A percentile compares a stretch with the other conserved stretches of the same genome.
phyloP scores from a whole-genome alignment of 768 basidiomycete genomes.

The Candolleomyces aberdarensis region DNA sequence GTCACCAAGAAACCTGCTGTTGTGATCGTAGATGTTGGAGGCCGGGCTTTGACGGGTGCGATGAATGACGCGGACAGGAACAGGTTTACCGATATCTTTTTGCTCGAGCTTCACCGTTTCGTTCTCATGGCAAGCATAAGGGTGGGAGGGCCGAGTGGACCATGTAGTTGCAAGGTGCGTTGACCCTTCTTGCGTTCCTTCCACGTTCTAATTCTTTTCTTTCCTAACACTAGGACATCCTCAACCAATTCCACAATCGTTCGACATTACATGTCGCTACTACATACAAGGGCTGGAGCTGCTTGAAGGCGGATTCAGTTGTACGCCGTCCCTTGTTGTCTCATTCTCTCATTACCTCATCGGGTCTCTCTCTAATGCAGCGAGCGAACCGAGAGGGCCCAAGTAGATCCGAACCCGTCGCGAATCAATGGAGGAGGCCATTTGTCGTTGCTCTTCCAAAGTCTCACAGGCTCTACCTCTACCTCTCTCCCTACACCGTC shows the following conservation, averaged over 20 bases:
- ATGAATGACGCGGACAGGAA: slow-evolving; percentile 68
- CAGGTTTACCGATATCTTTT: slow-evolving; percentile 66
- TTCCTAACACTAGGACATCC: slow-evolving; percentile 42
- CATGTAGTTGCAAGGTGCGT: slow-evolving; percentile 65
- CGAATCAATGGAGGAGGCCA: slow-evolving; percentile 65
- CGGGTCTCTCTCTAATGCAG: slow-evolving; percentile 40
- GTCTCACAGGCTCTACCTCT: slow-evolving; percentile 10
- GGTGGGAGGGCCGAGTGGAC: slow-evolving; percentile 73
- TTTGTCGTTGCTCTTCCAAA: slow-evolving; percentile 34
- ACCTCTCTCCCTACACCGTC: slow-evolving; percentile 11
- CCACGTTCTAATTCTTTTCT: background rate
- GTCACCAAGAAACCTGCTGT: slow-evolving; percentile 64
- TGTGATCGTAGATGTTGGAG: slow-evolving; percentile 71
- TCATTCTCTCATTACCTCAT: background rate
- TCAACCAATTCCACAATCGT: slow-evolving; percentile 69
- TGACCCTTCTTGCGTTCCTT: background rate
- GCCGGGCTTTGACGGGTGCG: slow-evolving; percentile 68
- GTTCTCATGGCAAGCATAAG: slow-evolving; percentile 49
- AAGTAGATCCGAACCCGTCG: slow-evolving; percentile 72
- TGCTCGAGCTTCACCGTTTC: slow-evolving; percentile 66
- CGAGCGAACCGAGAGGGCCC: slow-evolving; percentile 68
- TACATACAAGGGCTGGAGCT: slow-evolving; percentile 47
- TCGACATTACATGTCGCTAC: slow-evolving; percentile 71
- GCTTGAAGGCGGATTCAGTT: slow-evolving; percentile 62
- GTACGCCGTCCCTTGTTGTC: slow-evolving; percentile 29